Base-by-base conservation (phyloP, 164 flowering plant species). In the Berberis vulgaris region DNA sequence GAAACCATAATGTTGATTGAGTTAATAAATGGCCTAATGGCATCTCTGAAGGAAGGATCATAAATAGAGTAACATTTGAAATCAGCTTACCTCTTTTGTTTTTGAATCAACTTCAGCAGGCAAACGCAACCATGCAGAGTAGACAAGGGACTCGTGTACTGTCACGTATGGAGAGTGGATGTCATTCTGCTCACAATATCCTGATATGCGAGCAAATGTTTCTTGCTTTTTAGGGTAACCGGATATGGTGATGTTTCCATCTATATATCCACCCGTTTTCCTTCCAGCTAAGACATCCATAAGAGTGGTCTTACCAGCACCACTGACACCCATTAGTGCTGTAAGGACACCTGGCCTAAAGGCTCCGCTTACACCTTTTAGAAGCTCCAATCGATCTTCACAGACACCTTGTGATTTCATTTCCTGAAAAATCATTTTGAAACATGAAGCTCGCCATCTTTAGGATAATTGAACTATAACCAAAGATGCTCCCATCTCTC, bases 321-420 rank as follows among this genome's bases (percentile, higher is more conserved):
- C 86, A 65, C 84, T 82, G 40, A 77, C 79, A 61, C 86, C 86
- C 82, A 82, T 78, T 50, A 82, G 67, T 7, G 85, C 85, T 26
- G 83, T 81, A 43, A 81, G 82, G 2, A 80, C 77, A 38, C 86
- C 86, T 1, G 86, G 86, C 68, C 77, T 78, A 57, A 82, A 80
- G 12, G 78, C 71, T 50, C 86, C 86, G 64, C 77, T 80, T 4
- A 83, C 70, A 49, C 75, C 77, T 69, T 77, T 77, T 40, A 83
- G 68, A 60, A 81, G 78, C 56, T 45, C 65, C 45, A 80, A 59
- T 13, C 67, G 49, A 54, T 78, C 74, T 46, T 67, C 77, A 1
- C 7, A 2, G 13, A 73, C 61, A 41, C 81, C 84, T 69, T 75
- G 77, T 39, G 13, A 68, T 73, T 79, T 87, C 84, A 75, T 71